Percentiles rank a stretch among this genome's conserved stretches.
Conservation (phyloP, 1,284 basidiomycete species). For the Ganoderma resinaceum region DNA sequence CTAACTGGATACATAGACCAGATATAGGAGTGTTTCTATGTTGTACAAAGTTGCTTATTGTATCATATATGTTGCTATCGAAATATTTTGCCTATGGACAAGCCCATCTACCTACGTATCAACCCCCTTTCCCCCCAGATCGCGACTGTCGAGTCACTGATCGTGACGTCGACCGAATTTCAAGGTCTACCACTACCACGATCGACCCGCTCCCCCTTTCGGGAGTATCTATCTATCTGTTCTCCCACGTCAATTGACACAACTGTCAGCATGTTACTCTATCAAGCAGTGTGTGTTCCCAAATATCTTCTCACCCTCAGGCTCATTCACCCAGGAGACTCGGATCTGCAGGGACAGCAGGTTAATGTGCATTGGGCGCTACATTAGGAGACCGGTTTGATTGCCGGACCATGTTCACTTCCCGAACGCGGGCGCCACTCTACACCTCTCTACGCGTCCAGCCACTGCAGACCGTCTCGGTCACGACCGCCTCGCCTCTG, state of each 20-base stretch:
- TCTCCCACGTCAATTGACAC: neutral
- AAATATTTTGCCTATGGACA: neutral
- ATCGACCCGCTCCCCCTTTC: too few species aligned
- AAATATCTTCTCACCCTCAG: neutral
- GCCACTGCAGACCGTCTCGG: neutral
- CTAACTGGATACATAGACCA: neutral
- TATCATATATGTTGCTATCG: neutral
- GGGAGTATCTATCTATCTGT: neutral
- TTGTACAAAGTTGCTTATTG: conserved; percentile 3
- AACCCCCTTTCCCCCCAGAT: too few species aligned
- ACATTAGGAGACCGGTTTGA: conserved; percentile 26
- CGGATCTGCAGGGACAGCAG: neutral
- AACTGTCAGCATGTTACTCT: neutral
- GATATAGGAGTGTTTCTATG: neutral
- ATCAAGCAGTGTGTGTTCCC: neutral
- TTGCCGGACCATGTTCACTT: conserved; percentile 18
- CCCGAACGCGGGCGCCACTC: neutral
- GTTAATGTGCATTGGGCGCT: neutral
- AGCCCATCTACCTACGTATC: too few species aligned
- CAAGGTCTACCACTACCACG: too few species aligned
- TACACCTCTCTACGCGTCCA: neutral
- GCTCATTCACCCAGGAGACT: too few species aligned
- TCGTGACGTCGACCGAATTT: too few species aligned
- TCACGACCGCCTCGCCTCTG: neutral
- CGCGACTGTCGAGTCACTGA: neutral